phyloP scores from a whole-genome alignment of 305 asterid genomes.

The Plantago rigida region DNA sequence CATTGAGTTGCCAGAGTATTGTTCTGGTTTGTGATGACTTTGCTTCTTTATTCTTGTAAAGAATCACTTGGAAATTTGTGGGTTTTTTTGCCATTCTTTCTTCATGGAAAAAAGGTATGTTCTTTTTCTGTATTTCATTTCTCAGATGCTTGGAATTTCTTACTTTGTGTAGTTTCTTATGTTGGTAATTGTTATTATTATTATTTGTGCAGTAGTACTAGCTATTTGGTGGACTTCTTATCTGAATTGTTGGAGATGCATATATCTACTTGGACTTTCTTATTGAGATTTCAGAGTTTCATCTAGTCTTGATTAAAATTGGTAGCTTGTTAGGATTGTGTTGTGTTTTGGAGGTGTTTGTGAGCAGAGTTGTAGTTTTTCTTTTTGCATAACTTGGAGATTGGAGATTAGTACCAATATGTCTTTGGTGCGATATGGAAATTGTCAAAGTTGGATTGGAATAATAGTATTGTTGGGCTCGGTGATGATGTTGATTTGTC shows the following conservation, averaged over 20 bases:
- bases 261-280: constrained; percentile 15
- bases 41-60: constrained; percentile 39
- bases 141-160: neutral
- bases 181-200: constrained; percentile 2
- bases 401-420: constrained; percentile 26
- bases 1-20: constrained; percentile 17
- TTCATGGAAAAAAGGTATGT: constrained; percentile 48
- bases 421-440: constrained; percentile 35
- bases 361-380: constrained; percentile 12
- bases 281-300: constrained; percentile 23
- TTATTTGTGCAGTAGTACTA: constrained; percentile 26
- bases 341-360: constrained; percentile 3
- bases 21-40: constrained; percentile 29
- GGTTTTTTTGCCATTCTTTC: constrained; percentile 22
- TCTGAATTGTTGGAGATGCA: constrained; percentile 26
- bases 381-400: constrained; percentile 20
- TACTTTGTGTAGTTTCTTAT: constrained; percentile 22
- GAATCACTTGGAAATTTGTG: constrained; percentile 35
- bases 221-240: constrained; percentile 23
- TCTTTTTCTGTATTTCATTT: neutral
- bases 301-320: constrained; percentile 25
- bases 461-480: constrained; percentile 22
- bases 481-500: constrained; percentile 27
- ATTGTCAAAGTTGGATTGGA: constrained; percentile 33
- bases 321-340: constrained; percentile 21